Evolutionary conservation across 2,329 filamentous ascomycete genomes (phyloP).

Genomic region (Seiridium unicorne): DNA sequence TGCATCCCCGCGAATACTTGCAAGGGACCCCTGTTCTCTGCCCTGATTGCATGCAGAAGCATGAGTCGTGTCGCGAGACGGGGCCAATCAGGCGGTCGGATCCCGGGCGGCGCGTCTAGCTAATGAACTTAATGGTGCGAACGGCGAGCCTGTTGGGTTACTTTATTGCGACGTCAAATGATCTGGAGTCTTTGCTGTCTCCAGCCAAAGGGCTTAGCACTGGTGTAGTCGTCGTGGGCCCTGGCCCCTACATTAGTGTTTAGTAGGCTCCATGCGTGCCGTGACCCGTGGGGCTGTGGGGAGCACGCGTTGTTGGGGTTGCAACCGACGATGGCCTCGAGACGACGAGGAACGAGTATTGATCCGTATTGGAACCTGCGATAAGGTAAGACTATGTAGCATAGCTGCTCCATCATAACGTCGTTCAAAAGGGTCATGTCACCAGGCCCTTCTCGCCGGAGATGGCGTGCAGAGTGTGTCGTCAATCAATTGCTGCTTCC

Average conservation of each 20-base stretch:
- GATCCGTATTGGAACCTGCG: no score
- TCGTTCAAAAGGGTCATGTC: background rate
- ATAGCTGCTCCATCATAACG: no score
- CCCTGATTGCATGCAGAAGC: background rate
- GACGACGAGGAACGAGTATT: background rate
- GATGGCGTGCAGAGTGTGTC: background rate
- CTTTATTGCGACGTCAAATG: background rate
- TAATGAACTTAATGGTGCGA: no score
- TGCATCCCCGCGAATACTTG: background rate
- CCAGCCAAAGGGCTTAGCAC: background rate
- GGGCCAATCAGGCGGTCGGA: no score
- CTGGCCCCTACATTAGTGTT: no score
- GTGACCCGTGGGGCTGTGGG: background rate
- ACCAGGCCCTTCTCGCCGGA: background rate
- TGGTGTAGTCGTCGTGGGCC: no score
- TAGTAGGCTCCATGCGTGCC: no score
- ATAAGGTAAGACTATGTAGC: no score
- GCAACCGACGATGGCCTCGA: background rate
- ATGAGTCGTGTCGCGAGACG: background rate
- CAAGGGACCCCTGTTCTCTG: background rate
- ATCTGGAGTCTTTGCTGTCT: background rate
- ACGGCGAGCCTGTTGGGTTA: no score
- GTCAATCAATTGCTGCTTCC: background rate
- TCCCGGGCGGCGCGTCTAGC: no score
- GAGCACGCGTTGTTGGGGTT: background rate